Evolutionary conservation across 805 yeast species (phyloP).

Genomic region (Phaffomyces opuntiae): DNA sequence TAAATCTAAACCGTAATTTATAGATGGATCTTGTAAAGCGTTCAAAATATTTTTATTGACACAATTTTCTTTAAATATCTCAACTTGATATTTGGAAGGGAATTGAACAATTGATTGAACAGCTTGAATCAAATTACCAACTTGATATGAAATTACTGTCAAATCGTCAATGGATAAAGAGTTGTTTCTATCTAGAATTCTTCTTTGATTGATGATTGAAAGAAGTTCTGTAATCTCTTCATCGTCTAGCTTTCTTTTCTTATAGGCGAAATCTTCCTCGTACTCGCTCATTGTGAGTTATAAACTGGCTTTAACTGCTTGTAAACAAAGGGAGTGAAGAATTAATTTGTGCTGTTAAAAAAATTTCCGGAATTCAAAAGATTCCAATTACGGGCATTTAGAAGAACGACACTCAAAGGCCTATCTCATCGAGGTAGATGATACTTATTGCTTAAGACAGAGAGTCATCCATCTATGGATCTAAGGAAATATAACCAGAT

Average conservation of each 20-base stretch:
- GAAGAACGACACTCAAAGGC: too few species aligned
- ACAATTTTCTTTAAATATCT: background rate
- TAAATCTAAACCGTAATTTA: conserved; percentile 2
- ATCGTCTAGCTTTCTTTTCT: background rate
- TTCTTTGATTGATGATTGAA: background rate
- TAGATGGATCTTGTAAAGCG: conserved; percentile 4
- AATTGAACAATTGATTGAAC: background rate
- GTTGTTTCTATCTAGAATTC: background rate
- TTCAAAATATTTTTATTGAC: background rate
- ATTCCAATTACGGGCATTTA: too few species aligned
- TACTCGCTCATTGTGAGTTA: too few species aligned
- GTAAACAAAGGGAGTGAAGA: background rate
- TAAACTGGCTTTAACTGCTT: too few species aligned
- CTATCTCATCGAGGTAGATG: too few species aligned
- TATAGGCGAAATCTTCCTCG: too few species aligned
- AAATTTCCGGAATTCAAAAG: too few species aligned
- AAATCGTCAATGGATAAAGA: background rate
- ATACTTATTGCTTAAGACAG: too few species aligned
- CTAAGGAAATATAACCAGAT: too few species aligned
- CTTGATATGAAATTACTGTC: background rate
- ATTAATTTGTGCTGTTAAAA: too few species aligned
- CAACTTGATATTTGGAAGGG: conserved; percentile 6
- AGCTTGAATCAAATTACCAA: background rate
- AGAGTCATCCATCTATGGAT: too few species aligned
- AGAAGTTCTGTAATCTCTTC: background rate